Evolutionary conservation across 805 yeast genomes (phyloP).

Genomic region (Maudiozyma barnettii): DNA sequence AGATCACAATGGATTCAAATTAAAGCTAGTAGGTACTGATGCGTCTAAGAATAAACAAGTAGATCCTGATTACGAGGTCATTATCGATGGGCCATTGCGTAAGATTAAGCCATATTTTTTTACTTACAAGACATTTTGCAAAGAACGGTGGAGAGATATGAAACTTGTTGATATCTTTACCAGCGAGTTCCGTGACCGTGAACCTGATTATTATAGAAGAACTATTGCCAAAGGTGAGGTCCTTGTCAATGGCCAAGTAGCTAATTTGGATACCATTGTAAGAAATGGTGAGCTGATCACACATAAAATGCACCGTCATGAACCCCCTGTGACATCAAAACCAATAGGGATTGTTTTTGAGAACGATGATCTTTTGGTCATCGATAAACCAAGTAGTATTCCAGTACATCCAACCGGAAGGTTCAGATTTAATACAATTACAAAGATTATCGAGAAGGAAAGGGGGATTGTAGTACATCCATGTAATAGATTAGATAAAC

Average conservation of each 20-base stretch:
- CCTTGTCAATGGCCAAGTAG: slow-evolving; percentile 55
- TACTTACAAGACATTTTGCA: slow-evolving; percentile 87
- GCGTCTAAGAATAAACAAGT: slow-evolving; percentile 42
- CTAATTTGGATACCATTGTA: slow-evolving; percentile 54
- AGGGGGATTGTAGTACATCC: slow-evolving; percentile 52
- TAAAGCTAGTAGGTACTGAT: slow-evolving; percentile 17
- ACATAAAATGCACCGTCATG: slow-evolving; percentile 80
- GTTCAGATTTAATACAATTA: slow-evolving; percentile 63
- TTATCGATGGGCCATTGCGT: slow-evolving; percentile 51
- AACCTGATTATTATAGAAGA: slow-evolving; percentile 52
- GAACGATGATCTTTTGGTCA: slow-evolving; percentile 65
- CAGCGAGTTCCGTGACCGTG: slow-evolving; percentile 75
- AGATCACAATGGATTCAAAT: slow-evolving; percentile 23
- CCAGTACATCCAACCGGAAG: slow-evolving; percentile 96
- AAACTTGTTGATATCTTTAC: slow-evolving; percentile 70
- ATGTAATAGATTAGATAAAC: slow-evolving; percentile 79
- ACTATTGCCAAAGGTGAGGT: slow-evolving; percentile 59
- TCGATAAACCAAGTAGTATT: slow-evolving; percentile 89
- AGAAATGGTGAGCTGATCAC: slow-evolving; percentile 75
- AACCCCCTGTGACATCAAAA: slow-evolving; percentile 62
- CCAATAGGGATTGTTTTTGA: slow-evolving; percentile 61
- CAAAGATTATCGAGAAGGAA: slow-evolving; percentile 69
- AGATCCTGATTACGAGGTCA: slow-evolving; percentile 48
- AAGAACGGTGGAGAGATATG: slow-evolving; percentile 84
- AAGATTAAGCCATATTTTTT: slow-evolving; percentile 77